A percentile compares a stretch with the other conserved stretches of the same genome.
Conservation (phyloP, 805 yeast genomes). For the Tetrapisispora namnaoensis region DNA sequence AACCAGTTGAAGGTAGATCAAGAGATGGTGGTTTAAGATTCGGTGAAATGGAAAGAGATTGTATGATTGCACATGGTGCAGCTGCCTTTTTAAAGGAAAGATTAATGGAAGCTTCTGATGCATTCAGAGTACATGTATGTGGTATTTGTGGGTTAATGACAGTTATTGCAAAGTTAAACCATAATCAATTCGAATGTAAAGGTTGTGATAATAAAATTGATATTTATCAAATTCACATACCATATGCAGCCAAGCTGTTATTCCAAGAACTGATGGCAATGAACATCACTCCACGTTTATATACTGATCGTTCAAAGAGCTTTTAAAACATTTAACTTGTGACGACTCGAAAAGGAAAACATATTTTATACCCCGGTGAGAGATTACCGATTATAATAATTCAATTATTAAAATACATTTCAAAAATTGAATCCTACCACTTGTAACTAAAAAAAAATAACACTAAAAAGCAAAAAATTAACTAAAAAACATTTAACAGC, state of each 20-base stretch:
- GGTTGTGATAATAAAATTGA: conserved; percentile 98
- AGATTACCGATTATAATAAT: background rate
- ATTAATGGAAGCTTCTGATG: conserved; percentile 98
- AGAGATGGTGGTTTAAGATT: conserved; percentile 98
- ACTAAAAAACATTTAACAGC: background rate
- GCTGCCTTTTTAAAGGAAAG: conserved; percentile 97
- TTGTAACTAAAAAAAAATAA: background rate
- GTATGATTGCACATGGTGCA: conserved; percentile 99
- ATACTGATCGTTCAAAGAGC: conserved; percentile 70
- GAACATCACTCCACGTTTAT: conserved; percentile 95
- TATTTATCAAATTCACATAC: conserved; percentile 94
- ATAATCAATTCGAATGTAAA: conserved; percentile 96
- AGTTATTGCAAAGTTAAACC: conserved; percentile 93
- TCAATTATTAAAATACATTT: background rate
- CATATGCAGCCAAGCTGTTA: conserved; percentile 94
- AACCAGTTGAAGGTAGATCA: conserved; percentile 98
- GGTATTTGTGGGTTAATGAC: conserved; percentile 98
- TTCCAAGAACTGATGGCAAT: conserved; percentile 99
- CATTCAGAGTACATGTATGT: conserved; percentile 95
- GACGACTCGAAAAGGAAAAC: background rate
- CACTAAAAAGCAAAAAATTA: background rate
- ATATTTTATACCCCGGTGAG: background rate
- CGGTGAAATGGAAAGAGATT: conserved; percentile 99
- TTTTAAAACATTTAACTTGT: conserved; percentile 12
- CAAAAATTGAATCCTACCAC: background rate